Percentiles rank a stretch among this genome's conserved stretches.
phyloP scores from a whole-genome alignment of 768 basidiomycete species.

The Suillus spraguei region DNA sequence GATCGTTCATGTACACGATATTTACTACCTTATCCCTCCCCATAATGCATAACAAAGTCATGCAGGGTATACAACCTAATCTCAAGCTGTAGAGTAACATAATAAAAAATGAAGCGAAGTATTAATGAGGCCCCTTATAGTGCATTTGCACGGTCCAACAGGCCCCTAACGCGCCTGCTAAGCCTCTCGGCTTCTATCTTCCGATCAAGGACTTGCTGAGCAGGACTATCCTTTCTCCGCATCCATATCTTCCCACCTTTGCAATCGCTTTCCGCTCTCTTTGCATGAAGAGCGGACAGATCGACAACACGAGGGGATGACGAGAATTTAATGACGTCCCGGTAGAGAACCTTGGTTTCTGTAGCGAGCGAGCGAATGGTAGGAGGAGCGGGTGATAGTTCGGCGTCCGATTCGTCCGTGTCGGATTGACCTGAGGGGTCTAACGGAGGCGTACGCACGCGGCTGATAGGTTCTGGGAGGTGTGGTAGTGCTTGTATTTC shows the following conservation, averaged over 20 bases:
- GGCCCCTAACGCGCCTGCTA: constrained; percentile 65
- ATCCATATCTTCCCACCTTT: constrained; percentile 64
- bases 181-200: constrained; percentile 76
- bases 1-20: not conserved
- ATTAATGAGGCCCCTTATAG: constrained; percentile 2
- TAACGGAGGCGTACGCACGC: constrained; percentile 65
- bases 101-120: not conserved
- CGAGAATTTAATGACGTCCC: constrained; percentile 87
- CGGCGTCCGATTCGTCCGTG: constrained; percentile 62
- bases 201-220: constrained; percentile 77
- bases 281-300: constrained; percentile 61
- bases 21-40: not conserved
- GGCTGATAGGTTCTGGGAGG: constrained; percentile 51
- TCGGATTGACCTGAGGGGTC: constrained; percentile 69
- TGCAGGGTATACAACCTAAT: constrained; percentile 6
- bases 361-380: constrained; percentile 71
- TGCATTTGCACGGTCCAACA: constrained; percentile 66
- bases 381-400: constrained; percentile 43
- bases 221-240: constrained; percentile 79
- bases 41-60: not conserved
- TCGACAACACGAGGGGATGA: constrained; percentile 87
- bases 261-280: constrained; percentile 49
- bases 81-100: constrained; percentile 2
- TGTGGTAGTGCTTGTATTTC: constrained; percentile 77
- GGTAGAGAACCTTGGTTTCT: constrained; percentile 84